These are phyloP conservation scores for Sporisorium scitamineum DNA, from an alignment of 1,284 basidiomycete genomes.

Conservation along the genomic window DNA sequence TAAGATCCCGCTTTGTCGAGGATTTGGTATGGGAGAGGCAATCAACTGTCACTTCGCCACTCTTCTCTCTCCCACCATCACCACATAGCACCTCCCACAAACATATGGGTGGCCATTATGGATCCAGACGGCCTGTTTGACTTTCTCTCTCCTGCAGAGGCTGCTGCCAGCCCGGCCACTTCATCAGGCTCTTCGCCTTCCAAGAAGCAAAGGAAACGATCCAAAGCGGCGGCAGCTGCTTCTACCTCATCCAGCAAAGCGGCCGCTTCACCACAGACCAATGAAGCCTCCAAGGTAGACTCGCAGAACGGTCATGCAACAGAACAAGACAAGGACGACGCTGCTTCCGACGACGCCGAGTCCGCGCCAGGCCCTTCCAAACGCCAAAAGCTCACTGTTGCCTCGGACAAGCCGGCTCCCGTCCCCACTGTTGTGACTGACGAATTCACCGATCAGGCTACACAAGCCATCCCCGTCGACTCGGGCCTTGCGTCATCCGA, in stretches of 20 bases:
- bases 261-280: background rate
- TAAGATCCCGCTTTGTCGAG: background rate
- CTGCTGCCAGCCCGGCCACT: slow-evolving; percentile 27
- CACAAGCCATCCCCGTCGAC: slow-evolving; percentile 35
- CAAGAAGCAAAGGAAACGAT: slow-evolving; percentile 49
- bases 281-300: background rate
- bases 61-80: background rate
- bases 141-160: slow-evolving; percentile 45
- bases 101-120: slow-evolving; percentile 15
- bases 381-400: slow-evolving; percentile 33
- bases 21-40: background rate
- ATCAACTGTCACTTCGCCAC: background rate
- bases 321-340: slow-evolving; percentile 3
- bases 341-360: slow-evolving; percentile 20
- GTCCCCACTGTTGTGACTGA: slow-evolving; percentile 57
- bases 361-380: slow-evolving; percentile 42
- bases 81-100: slow-evolving; percentile 3
- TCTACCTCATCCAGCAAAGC: slow-evolving; percentile 20
- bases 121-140: slow-evolving; percentile 57
- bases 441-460: slow-evolving; percentile 56
- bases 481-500: slow-evolving; percentile 29
- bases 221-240: slow-evolving; percentile 27
- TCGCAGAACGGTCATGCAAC: slow-evolving; percentile 7
- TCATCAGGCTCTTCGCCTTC: slow-evolving; percentile 34
- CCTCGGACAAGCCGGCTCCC: slow-evolving; percentile 25